phyloP scores from a whole-genome alignment of 371 early-diverging fungal species.

The Capillidium heterosporum region DNA sequence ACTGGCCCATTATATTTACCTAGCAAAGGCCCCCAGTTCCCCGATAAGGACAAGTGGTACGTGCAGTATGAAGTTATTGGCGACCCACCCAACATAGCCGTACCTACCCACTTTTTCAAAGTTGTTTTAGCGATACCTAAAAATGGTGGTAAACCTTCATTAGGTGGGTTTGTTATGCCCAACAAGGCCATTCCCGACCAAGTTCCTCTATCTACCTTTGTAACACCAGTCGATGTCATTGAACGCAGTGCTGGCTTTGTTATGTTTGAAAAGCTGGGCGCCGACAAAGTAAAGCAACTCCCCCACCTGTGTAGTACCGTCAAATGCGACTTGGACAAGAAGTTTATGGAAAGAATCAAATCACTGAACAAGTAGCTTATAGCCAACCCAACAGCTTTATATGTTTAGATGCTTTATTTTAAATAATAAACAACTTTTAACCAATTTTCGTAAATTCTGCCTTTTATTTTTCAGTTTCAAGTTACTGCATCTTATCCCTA shows the following conservation, averaged over 20 bases:
- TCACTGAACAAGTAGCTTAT: no score
- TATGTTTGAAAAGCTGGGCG: slow-evolving; percentile 51
- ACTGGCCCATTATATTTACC: slow-evolving; percentile 71
- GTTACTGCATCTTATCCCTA: slow-evolving; percentile 19
- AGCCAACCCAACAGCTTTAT: no score
- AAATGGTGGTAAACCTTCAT: slow-evolving; percentile 14
- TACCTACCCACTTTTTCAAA: slow-evolving; percentile 89
- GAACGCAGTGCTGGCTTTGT: slow-evolving; percentile 58
- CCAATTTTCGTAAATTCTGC: background rate
- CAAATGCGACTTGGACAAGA: slow-evolving; percentile 9
- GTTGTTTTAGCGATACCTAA: slow-evolving; percentile 37
- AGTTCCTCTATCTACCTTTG: slow-evolving; percentile 44
- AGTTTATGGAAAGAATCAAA: background rate
- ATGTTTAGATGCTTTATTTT: no score
- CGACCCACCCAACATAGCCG: slow-evolving; percentile 68
- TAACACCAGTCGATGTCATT: slow-evolving; percentile 54
- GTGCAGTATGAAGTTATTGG: slow-evolving; percentile 84
- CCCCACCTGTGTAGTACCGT: slow-evolving; percentile 16
- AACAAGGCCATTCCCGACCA: slow-evolving; percentile 49
- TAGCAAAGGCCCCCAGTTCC: slow-evolving; percentile 40
- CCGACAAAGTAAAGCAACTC: slow-evolving; percentile 13
- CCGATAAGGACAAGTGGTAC: slow-evolving; percentile 47
- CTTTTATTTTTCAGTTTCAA: background rate
- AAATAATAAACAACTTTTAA: no score
- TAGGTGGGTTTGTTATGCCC: slow-evolving; percentile 74